Evolutionary conservation across 108 stramenopile genomes (phyloP).

Genomic region (Poteriospumella lacustris): DNA sequence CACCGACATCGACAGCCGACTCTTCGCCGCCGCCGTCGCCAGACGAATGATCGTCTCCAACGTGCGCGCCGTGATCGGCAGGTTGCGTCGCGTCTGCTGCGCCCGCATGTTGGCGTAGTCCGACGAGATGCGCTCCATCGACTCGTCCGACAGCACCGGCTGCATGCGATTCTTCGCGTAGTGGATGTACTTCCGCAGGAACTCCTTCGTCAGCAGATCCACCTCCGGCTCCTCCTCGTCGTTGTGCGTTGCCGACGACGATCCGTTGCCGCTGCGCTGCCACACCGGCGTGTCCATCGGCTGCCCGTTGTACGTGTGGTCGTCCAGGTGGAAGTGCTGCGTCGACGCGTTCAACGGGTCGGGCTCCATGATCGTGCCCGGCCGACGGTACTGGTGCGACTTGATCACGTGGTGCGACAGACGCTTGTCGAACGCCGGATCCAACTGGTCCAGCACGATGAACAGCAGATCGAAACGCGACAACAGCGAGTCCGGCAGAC

Average conservation of each 20-base stretch:
- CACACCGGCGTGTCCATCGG: conserved; percentile 2
- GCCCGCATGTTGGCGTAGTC: conserved; percentile 90
- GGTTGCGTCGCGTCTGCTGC: conserved; percentile 50
- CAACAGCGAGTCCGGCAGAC: conserved; percentile 93
- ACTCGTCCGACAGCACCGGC: conserved; percentile 82
- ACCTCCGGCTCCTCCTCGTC: conserved; percentile 19
- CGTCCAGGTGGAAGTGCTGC: background rate
- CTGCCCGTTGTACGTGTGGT: background rate
- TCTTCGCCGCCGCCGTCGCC: conserved; percentile 92
- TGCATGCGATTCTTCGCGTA: conserved; percentile 86
- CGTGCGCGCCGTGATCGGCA: conserved; percentile 85
- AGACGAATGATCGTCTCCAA: conserved; percentile 97
- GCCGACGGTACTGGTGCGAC: conserved; percentile 82
- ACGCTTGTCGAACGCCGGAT: conserved; percentile 81
- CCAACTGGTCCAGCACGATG: conserved; percentile 95
- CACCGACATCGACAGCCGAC: conserved; percentile 39
- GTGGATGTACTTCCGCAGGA: conserved; percentile 91
- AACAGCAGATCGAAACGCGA: conserved; percentile 99
- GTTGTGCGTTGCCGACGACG: background rate
- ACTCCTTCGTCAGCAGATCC: conserved; percentile 81
- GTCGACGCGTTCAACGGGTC: conserved; percentile 46
- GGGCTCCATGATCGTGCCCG: conserved; percentile 62
- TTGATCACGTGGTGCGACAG: conserved; percentile 91
- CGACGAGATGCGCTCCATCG: conserved; percentile 84
- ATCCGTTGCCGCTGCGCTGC: background rate